Conservation (phyloP, 2,329 filamentous ascomycete genomes). For the Alternaria burnsii region DNA sequence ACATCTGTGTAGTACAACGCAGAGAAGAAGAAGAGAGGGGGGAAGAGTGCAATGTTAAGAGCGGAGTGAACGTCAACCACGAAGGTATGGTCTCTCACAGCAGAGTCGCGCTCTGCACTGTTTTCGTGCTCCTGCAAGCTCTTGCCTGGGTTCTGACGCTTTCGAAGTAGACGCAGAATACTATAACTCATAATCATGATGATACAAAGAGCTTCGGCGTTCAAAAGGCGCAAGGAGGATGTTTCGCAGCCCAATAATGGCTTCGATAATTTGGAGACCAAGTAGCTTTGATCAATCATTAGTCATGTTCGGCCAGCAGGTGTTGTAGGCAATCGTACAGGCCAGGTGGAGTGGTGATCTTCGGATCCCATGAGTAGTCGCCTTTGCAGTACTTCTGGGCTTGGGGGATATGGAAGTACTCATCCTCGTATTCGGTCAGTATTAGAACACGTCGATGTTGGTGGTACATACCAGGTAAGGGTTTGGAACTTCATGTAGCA, state of each 20-base stretch:
- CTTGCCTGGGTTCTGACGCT: constrained; percentile 6
- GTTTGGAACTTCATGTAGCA: constrained; percentile 61
- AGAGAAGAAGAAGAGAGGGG: constrained; percentile 94
- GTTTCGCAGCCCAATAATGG: constrained; percentile 54
- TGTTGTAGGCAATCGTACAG: constrained; percentile 58
- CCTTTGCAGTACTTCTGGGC: constrained; percentile 85
- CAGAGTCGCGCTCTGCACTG: background rate
- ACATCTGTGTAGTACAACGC: constrained; percentile 95
- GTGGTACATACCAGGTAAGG: constrained; percentile 64
- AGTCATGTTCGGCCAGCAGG: constrained; percentile 30
- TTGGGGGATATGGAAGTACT: constrained; percentile 89
- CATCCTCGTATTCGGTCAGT: constrained; percentile 66
- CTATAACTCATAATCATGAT: constrained; percentile 43
- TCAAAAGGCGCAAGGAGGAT: constrained; percentile 49
- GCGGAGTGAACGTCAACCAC: constrained; percentile 66
- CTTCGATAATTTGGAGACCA: constrained; percentile 51
- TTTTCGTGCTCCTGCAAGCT: background rate
- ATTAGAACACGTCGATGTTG: background rate
- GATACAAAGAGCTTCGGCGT: constrained; percentile 49
- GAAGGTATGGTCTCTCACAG: constrained; percentile 40
- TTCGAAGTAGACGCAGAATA: constrained; percentile 30
- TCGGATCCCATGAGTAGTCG: constrained; percentile 84
- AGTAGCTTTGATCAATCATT: constrained; percentile 48
- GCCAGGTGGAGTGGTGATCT: constrained; percentile 95
- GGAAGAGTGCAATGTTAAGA: constrained; percentile 84